Evolutionary conservation across 345 rosid species (phyloP).

Genomic region (Psidium friedrichsthalianum): DNA sequence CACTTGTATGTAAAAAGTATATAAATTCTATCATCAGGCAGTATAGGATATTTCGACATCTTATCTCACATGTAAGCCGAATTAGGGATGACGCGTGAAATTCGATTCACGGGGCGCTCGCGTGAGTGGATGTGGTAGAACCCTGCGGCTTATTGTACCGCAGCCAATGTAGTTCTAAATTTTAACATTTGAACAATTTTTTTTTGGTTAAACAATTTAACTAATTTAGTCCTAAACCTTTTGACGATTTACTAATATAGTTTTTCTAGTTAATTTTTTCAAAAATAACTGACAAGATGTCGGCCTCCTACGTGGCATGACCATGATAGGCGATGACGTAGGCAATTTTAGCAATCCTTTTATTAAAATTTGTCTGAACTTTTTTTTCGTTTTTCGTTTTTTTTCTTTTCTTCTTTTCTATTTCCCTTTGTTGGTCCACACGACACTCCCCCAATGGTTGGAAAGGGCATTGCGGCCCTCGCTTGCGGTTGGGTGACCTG

Average conservation of each 20-base stretch:
- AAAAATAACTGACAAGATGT: rapidly evolving
- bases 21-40: too few species aligned
- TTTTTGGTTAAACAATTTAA: too few species aligned
- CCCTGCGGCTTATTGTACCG: rapidly evolving
- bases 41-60: too few species aligned
- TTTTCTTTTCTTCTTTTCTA: too few species aligned
- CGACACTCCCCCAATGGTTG: background rate
- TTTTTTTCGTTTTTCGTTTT: too few species aligned
- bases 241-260: rapidly evolving
- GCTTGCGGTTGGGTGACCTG: background rate
- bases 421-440: background rate
- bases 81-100: background rate
- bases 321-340: rapidly evolving
- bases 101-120: background rate
- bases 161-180: rapidly evolving
- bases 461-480: rapidly evolving
- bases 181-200: rapidly evolving
- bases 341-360: background rate
- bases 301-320: rapidly evolving
- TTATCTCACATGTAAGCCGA: rapidly evolving
- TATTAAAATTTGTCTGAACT: background rate
- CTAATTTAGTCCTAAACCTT: background rate
- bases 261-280: background rate
- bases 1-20: too few species aligned
- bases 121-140: background rate